A percentile compares a stretch with the other conserved stretches of the same genome.
Conservation (phyloP, 805 yeast genomes). For the Ogataea naganishii region DNA sequence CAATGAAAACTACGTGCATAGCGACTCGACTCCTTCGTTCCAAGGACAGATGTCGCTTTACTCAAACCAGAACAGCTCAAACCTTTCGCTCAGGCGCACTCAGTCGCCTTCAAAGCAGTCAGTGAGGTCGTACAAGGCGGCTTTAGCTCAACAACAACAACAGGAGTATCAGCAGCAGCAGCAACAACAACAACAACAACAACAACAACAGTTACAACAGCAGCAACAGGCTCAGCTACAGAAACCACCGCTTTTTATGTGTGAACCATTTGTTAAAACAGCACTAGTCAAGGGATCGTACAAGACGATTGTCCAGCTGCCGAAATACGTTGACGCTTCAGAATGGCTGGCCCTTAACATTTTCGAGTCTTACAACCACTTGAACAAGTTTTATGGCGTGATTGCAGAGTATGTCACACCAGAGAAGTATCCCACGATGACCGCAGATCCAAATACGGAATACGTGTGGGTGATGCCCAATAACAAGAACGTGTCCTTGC, state of each 20-base stretch:
- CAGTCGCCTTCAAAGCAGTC: conserved; percentile 40
- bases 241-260: conserved; percentile 57
- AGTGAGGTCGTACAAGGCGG: conserved; percentile 19
- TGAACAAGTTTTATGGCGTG: conserved; percentile 86
- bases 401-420: conserved; percentile 87
- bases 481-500: conserved; percentile 75
- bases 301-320: conserved; percentile 89
- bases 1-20: conserved; percentile 15
- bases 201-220: conserved; percentile 19
- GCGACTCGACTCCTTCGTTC: conserved; percentile 13
- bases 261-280: conserved; percentile 90
- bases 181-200: conserved; percentile 11
- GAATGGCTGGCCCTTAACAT: conserved; percentile 96
- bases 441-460: conserved; percentile 88
- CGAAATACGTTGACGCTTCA: conserved; percentile 87
- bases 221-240: conserved; percentile 12
- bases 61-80: conserved; percentile 34
- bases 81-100: conserved; percentile 36
- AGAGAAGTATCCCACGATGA: conserved; percentile 86
- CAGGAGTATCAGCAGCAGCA: conserved; percentile 12
- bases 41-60: conserved; percentile 19
- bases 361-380: conserved; percentile 79
- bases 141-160: conserved; percentile 9
- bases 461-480: conserved; percentile 74
- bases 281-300: conserved; percentile 95